These are phyloP conservation scores for Chaetomidium leptoderma DNA, from an alignment of 495 filamentous ascomycete species.

Conservation along the genomic window DNA sequence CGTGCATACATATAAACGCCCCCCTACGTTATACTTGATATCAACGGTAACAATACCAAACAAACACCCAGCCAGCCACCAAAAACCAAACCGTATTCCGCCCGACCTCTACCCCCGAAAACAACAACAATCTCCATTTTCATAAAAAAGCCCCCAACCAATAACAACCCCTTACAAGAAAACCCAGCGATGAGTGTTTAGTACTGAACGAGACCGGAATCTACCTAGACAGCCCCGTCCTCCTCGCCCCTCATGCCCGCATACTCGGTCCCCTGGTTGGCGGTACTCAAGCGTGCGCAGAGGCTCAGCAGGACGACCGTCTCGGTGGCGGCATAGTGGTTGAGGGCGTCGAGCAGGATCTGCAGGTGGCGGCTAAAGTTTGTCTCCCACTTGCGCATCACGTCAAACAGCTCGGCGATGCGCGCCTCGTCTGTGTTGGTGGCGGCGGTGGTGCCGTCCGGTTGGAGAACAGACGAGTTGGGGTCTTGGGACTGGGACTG, in stretches of 20 bases:
- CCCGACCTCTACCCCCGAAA: no score
- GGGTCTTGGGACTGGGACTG: constrained; percentile 7
- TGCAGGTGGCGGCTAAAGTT: constrained; percentile 88
- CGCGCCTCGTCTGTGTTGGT: constrained; percentile 33
- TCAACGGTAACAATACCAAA: neutral
- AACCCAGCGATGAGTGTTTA: no score
- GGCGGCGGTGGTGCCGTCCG: neutral
- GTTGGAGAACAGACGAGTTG: constrained; percentile 3
- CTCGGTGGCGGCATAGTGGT: constrained; percentile 95
- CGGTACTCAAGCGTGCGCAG: constrained; percentile 70
- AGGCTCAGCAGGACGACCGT: constrained; percentile 89
- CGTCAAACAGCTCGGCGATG: constrained; percentile 75
- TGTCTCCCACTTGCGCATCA: constrained; percentile 80
- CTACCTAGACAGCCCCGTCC: constrained; percentile 13
- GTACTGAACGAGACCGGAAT: no score
- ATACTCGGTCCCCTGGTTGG: constrained; percentile 62
- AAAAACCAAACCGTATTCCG: no score
- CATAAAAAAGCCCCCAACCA: no score
- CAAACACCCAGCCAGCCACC: neutral
- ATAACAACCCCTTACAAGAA: neutral
- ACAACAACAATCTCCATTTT: no score
- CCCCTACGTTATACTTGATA: no score
- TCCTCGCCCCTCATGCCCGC: constrained; percentile 49
- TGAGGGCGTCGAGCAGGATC: constrained; percentile 86
- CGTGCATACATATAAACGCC: no score